phyloP scores from a whole-genome alignment of 257 asterid species.

The Rauvolfia tetraphylla region DNA sequence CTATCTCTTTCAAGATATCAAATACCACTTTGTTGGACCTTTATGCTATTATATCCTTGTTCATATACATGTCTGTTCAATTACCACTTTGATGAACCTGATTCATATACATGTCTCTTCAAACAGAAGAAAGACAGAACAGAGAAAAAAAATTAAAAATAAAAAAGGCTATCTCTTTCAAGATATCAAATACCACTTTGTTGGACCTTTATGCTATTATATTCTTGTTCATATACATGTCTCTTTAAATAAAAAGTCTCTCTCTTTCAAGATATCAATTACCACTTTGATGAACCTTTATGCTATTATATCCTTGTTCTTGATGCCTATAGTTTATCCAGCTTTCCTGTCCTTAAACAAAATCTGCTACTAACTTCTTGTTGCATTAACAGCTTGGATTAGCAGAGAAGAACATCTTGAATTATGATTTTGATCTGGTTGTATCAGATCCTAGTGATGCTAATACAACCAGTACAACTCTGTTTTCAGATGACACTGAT shows the following conservation, averaged over 20 bases:
- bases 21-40: no score
- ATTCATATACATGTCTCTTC: background rate
- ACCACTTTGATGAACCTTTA: background rate
- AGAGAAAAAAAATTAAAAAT: no score
- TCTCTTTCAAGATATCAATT: background rate
- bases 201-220: no score
- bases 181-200: no score
- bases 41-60: no score
- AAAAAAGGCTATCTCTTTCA: background rate
- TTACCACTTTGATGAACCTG: no score
- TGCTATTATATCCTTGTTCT: background rate
- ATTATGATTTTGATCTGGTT: constrained; percentile 75
- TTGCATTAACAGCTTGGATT: constrained; percentile 81
- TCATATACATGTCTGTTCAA: no score
- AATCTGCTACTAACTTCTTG: constrained; percentile 21
- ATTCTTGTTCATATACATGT: background rate
- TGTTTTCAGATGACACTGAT: constrained; percentile 94
- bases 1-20: background rate
- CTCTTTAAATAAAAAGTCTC: background rate
- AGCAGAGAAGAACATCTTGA: constrained; percentile 87
- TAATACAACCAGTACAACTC: constrained; percentile 88
- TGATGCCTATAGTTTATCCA: background rate
- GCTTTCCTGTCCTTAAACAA: constrained; percentile 9
- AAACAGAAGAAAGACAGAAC: background rate
- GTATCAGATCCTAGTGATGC: constrained; percentile 93